A percentile compares a stretch with the other conserved stretches of the same genome.
These are phyloP conservation scores for Amanita inopinata DNA, from an alignment of 768 basidiomycete genomes.

Conservation along the genomic window DNA sequence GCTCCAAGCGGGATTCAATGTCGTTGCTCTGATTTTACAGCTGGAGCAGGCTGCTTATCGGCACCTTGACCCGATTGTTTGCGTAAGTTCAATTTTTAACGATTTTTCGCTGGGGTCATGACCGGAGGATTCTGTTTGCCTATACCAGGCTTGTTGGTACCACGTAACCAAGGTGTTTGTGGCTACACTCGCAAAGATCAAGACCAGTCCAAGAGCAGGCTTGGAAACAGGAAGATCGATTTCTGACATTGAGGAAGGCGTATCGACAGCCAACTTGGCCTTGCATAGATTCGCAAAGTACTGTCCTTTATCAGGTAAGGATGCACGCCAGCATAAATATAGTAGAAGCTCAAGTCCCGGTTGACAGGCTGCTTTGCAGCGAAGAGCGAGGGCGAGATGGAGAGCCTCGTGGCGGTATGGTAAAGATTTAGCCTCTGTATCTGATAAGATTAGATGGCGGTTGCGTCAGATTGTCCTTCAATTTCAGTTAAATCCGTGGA, in stretches of 20 bases:
- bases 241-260: slow-evolving; percentile 3
- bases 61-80: slow-evolving; percentile 43
- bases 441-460: background rate
- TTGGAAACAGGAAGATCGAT: slow-evolving; percentile 4
- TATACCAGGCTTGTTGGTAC: slow-evolving; percentile 23
- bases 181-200: slow-evolving; percentile 13
- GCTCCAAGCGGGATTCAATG: slow-evolving; percentile 4
- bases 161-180: slow-evolving; percentile 16
- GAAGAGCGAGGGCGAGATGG: slow-evolving; percentile 2
- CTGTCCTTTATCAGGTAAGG: slow-evolving; percentile 8
- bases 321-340: background rate
- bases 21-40: slow-evolving; percentile 35
- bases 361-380: slow-evolving; percentile 3
- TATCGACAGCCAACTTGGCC: slow-evolving; percentile 4
- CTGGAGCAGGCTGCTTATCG: slow-evolving; percentile 41
- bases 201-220: slow-evolving; percentile 5
- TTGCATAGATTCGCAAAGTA: slow-evolving; percentile 8
- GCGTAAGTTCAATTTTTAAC: slow-evolving; percentile 40
- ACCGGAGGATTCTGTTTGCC: too few relatives aligned
- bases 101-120: too few relatives aligned
- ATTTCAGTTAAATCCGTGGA: background rate
- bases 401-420: slow-evolving; percentile 2
- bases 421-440: background rate
- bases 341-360: background rate
- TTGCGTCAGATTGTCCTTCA: background rate